These are phyloP conservation scores for Candida gorgasii DNA, from an alignment of 805 yeast species.

Conservation along the genomic window DNA sequence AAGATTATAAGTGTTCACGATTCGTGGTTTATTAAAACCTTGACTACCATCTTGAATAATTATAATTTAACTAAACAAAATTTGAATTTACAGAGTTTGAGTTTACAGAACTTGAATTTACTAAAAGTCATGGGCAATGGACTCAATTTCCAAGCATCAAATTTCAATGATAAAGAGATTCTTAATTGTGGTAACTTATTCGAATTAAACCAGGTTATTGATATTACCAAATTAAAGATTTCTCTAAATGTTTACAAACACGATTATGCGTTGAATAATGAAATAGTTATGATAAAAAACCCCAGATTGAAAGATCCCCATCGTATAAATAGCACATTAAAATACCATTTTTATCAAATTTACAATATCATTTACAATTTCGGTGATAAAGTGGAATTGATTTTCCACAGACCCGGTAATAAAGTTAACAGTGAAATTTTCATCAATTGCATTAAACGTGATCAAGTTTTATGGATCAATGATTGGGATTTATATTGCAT, in stretches of 20 bases:
- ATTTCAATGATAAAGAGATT: constrained; percentile 15
- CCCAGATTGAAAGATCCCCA: constrained; percentile 6
- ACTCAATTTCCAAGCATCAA: not conserved
- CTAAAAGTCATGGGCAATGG: constrained; percentile 2
- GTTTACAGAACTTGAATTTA: constrained; percentile 25
- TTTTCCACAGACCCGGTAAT: constrained; percentile 61
- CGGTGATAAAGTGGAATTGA: constrained; percentile 43
- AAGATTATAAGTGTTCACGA: constrained; percentile 85
- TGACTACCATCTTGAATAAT: constrained; percentile 68
- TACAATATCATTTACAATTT: constrained; percentile 49
- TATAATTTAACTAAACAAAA: constrained; percentile 43
- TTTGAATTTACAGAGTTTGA: constrained; percentile 25
- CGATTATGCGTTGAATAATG: constrained; percentile 49
- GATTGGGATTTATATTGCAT: constrained; percentile 59
- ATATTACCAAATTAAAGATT: constrained; percentile 74
- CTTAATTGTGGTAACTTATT: constrained; percentile 51
- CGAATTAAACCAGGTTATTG: constrained; percentile 61
- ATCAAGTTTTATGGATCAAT: constrained; percentile 52
- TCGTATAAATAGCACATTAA: constrained; percentile 7
- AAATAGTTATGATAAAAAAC: not conserved
- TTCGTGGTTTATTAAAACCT: constrained; percentile 81
- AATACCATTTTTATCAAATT: constrained; percentile 49
- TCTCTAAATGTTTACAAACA: constrained; percentile 73
- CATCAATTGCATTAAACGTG: constrained; percentile 50
- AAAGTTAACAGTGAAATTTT: constrained; percentile 46